These are phyloP conservation scores for Oryza australiensis DNA, from an alignment of 176 grass and related monocot genomes.

Conservation along the genomic window DNA sequence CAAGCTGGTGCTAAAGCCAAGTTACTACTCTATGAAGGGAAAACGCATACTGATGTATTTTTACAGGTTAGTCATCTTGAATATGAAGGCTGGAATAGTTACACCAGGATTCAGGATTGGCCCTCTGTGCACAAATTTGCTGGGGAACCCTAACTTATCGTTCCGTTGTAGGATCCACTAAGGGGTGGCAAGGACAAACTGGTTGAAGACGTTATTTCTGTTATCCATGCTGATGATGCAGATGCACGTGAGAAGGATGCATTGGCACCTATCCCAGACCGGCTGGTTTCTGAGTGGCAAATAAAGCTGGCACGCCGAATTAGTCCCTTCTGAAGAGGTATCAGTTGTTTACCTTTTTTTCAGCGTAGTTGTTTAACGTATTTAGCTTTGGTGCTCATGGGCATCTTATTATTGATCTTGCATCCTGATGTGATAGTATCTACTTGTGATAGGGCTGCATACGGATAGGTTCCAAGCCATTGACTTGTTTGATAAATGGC, in stretches of 20 bases:
- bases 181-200: conserved; percentile 89
- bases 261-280: conserved; percentile 44
- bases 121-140: neutral
- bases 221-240: conserved; percentile 57
- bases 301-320: conserved; percentile 77
- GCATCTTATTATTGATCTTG: neutral
- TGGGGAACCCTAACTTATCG: conserved; percentile 6
- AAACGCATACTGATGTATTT: conserved; percentile 98
- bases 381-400: neutral
- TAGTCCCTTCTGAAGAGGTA: conserved; percentile 83
- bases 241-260: conserved; percentile 45
- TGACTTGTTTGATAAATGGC: neutral
- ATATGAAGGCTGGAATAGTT: neutral
- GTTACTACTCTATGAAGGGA: conserved; percentile 79
- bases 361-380: neutral
- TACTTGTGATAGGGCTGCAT: neutral
- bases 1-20: conserved; percentile 65
- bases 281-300: conserved; percentile 87
- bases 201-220: conserved; percentile 72
- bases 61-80: conserved; percentile 56
- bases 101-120: neutral
- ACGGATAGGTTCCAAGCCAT: neutral
- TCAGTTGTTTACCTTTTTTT: neutral
- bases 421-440: neutral
- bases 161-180: conserved; percentile 75